Evolutionary conservation across 202 grass and related monocot species (phyloP).

Genomic region (Panicum virgatum): DNA sequence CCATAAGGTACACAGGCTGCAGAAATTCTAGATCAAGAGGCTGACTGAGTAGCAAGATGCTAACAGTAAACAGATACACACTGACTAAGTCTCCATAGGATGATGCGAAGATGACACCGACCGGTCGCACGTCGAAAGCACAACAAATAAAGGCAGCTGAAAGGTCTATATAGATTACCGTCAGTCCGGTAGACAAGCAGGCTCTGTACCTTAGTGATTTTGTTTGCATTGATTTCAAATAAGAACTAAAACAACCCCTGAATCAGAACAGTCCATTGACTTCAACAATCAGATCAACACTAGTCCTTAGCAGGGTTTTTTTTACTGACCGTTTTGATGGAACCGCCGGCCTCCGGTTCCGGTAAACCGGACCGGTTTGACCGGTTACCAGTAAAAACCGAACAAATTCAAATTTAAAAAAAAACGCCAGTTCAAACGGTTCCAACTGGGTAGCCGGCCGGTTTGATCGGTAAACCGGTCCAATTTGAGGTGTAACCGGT

Average conservation of each 20-base stretch:
- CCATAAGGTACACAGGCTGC: background rate
- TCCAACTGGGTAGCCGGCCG: no score
- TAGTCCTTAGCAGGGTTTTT: no score
- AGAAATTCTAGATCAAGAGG: background rate
- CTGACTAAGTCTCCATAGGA: background rate
- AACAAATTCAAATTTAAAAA: no score
- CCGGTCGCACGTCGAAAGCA: conserved; percentile 19
- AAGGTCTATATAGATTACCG: conserved; percentile 29
- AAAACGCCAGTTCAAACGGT: no score
- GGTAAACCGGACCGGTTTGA: no score
- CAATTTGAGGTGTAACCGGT: no score
- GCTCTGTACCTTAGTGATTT: background rate
- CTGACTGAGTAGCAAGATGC: conserved; percentile 4
- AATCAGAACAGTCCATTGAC: background rate
- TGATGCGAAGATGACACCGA: conserved; percentile 12
- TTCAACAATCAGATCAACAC: no score
- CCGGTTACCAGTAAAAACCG: no score
- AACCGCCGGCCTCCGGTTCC: no score
- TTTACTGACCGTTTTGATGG: no score
- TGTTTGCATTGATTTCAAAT: conserved; percentile 8
- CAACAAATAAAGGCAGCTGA: conserved; percentile 37
- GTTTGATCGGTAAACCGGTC: no score
- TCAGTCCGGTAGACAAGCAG: conserved; percentile 6
- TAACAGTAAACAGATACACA: conserved; percentile 12
- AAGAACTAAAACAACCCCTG: background rate